These are phyloP conservation scores for Bipolaris gigantea DNA, from an alignment of 2,329 filamentous ascomycete genomes.

Conservation along the genomic window DNA sequence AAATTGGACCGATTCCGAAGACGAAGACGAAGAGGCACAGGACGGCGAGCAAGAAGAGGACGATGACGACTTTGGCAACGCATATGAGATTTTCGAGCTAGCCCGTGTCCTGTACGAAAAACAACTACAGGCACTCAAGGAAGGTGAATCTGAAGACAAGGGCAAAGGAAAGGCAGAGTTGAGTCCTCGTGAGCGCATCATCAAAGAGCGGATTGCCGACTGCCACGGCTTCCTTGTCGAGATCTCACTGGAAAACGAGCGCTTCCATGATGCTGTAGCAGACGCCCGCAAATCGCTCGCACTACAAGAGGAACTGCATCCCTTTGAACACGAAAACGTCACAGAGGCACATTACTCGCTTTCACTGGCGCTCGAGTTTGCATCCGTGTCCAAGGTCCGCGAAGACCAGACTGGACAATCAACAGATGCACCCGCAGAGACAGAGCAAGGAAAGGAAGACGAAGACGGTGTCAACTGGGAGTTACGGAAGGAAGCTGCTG, in stretches of 20 bases:
- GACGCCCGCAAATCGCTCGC: conserved; percentile 78
- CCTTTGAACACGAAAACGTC: conserved; percentile 78
- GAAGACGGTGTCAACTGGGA: conserved; percentile 65
- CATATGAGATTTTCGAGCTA: conserved; percentile 66
- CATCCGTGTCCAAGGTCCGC: conserved; percentile 69
- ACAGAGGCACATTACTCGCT: conserved; percentile 97
- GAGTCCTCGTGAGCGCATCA: conserved; percentile 35
- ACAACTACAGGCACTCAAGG: conserved; percentile 54
- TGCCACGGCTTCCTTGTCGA: conserved; percentile 93
- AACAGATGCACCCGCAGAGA: conserved; percentile 39
- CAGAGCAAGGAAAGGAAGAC: conserved; percentile 37
- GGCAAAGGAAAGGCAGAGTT: conserved; percentile 52
- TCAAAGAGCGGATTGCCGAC: conserved; percentile 83
- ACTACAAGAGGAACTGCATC: conserved; percentile 77
- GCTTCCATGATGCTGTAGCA: conserved; percentile 82
- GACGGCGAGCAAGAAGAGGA: conserved; percentile 54
- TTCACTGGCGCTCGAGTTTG: conserved; percentile 91
- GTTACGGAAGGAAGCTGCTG: conserved; percentile 70
- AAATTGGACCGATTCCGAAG: conserved; percentile 78
- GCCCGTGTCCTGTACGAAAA: conserved; percentile 62
- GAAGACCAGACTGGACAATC: conserved; percentile 52
- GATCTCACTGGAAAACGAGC: conserved; percentile 95
- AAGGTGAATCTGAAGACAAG: conserved; percentile 42
- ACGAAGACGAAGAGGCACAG: conserved; percentile 65
- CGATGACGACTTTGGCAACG: conserved; percentile 65